Conservation (phyloP, 331 rosid genomes). For the Rosa hybrid region DNA sequence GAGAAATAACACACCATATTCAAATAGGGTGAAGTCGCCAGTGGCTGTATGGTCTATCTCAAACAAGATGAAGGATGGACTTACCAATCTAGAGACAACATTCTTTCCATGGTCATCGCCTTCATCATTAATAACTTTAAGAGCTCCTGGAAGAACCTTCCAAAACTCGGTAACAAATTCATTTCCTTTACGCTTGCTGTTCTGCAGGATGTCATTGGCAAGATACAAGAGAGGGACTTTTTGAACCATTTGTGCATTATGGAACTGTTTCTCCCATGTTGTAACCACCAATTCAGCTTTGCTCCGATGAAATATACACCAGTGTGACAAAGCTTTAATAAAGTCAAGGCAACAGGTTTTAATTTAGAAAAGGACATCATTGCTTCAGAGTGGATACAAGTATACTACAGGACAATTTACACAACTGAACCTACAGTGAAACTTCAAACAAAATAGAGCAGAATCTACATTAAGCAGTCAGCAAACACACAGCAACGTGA, state of each 20-base stretch:
- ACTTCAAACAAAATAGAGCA: background rate
- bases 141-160: constrained; percentile 88
- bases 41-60: background rate
- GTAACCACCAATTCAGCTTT: constrained; percentile 80
- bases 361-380: background rate
- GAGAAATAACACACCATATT: background rate
- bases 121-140: constrained; percentile 55
- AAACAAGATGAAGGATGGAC: constrained; percentile 23
- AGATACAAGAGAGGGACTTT: constrained; percentile 80
- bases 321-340: constrained; percentile 76
- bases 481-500: background rate
- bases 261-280: constrained; percentile 89
- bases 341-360: constrained; percentile 38
- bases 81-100: constrained; percentile 72
- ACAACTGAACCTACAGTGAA: background rate
- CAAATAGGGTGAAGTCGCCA: background rate
- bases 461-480: background rate
- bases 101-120: constrained; percentile 63
- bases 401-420: background rate
- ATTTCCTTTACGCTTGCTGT: constrained; percentile 92
- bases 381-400: constrained; percentile 8
- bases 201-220: constrained; percentile 92
- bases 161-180: constrained; percentile 89
- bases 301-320: constrained; percentile 92
- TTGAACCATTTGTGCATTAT: constrained; percentile 56